These are phyloP conservation scores for Chaetomium tenue DNA, from an alignment of 495 filamentous ascomycete genomes.

Conservation along the genomic window DNA sequence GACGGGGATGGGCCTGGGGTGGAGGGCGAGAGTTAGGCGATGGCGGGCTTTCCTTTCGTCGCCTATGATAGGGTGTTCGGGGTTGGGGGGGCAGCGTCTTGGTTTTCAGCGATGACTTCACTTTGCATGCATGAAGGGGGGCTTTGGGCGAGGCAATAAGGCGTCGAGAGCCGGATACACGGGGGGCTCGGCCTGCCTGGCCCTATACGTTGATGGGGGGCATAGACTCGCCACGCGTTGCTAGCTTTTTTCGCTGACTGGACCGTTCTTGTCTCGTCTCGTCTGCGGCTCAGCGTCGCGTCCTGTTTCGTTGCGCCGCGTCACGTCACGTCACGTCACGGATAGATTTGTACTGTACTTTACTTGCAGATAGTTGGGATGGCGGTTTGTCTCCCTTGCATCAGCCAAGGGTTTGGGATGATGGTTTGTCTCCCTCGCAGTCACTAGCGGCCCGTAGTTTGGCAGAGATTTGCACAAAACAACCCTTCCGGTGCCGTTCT, in stretches of 20 bases:
- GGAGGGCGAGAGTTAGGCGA: conserved; percentile 17
- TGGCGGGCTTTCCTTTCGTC: neutral
- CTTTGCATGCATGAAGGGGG: neutral
- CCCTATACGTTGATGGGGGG: neutral
- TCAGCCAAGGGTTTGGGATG: too few relatives aligned
- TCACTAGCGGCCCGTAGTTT: too few relatives aligned
- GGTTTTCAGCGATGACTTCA: conserved; percentile 1
- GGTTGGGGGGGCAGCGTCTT: conserved; percentile 4
- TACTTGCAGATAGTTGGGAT: conserved; percentile 8
- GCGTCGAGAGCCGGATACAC: conserved; percentile 1
- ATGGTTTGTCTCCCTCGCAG: too few relatives aligned
- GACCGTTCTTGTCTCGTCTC: neutral
- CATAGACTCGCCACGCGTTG: conserved; percentile 1
- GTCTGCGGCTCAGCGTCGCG: neutral
- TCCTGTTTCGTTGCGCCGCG: neutral
- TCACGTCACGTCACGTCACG: conserved; percentile 8
- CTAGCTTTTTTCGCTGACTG: neutral
- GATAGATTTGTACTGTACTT: conserved; percentile 15
- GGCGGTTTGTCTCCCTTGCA: neutral
- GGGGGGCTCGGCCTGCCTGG: neutral
- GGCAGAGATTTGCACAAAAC: too few relatives aligned
- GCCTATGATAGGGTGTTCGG: conserved; percentile 5
- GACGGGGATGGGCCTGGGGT: neutral
- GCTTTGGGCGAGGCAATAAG: neutral
- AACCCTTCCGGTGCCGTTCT: too few relatives aligned